Evolutionary conservation across 352 stramenopile species (phyloP), one percentile per base, ranked within the genome.

Genomic region (Globisporangium canariense): DNA sequence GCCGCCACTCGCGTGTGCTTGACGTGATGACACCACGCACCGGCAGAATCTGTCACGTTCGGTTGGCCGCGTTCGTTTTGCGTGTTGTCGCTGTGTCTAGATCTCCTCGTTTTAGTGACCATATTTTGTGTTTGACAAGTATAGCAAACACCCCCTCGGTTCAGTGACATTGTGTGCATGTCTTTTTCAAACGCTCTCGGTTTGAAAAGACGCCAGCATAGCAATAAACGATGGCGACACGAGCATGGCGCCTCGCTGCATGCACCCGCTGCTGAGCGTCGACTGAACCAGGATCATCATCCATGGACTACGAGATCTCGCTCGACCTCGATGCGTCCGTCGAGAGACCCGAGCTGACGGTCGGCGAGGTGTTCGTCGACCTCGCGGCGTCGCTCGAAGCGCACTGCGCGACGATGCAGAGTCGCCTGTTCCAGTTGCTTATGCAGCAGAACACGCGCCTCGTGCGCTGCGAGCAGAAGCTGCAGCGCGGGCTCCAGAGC

Each of bases 281-380:
- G 4, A 50, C 0, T 13, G 43, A 13, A 16, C 16, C 43, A 49
- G 18, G 36, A 34, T 13, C 20, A 34, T 20, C 16, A 49, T 16
- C 43, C 16, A 49, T 49, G 43, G 43, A 49, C 16, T 49, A 49
- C 43, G 43, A 49, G 43, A 49, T 49, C 43, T 49, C 67, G 22
- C 56, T 80, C n/a, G 68, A 70, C 20, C 70, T 60, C 18, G 43
- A 41, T 1, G 34, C 46, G 6, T 38, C 72, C 18, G 16, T 11
- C 18, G 18, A 49, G 14, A 9, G 4, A 13, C 51, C 18, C 11
- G 51, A 57, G 51, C 30, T 25, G 36, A 57, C 51, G 51, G 51
- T 57, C 9, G 28, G 18, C 7, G 51, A 6, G 30, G 30, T 57
- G 51, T 57, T 43, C 36, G 16, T 18, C 6, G 51, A 57, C 30